A percentile compares a stretch with the other conserved stretches of the same genome.
phyloP scores from a whole-genome alignment of 2,329 filamentous ascomycete genomes.

The Mariannaea elegans region DNA sequence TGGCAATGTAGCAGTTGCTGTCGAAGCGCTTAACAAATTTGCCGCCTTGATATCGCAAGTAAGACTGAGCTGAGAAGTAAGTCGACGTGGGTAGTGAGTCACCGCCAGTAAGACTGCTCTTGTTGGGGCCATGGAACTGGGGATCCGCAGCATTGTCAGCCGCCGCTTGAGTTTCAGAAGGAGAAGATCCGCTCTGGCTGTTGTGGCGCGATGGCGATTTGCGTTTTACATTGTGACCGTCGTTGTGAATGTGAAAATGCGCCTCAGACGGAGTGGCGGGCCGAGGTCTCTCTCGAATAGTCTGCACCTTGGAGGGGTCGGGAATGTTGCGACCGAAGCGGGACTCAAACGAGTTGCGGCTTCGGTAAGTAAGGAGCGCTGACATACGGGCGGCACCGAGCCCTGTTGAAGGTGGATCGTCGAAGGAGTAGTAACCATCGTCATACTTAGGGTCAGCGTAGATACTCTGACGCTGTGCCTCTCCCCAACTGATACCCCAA shows the following conservation, averaged over 20 bases:
- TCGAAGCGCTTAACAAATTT: conserved; percentile 99
- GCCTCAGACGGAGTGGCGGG: conserved; percentile 72
- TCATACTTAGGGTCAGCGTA: conserved; percentile 99
- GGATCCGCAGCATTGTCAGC: conserved; percentile 57
- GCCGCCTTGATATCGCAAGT: conserved; percentile 92
- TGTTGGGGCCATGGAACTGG: conserved; percentile 74
- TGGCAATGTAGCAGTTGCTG: conserved; percentile 98
- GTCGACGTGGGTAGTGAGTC: conserved; percentile 69
- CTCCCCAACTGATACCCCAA: conserved; percentile 92
- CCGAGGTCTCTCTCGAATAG: conserved; percentile 75
- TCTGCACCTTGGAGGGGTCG: conserved; percentile 83
- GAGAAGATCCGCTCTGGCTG: conserved; percentile 47
- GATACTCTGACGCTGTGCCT: conserved; percentile 90
- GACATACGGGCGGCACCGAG: conserved; percentile 97
- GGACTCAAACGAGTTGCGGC: conserved; percentile 95
- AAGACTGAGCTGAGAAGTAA: conserved; percentile 99
- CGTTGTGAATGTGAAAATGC: conserved; percentile 85
- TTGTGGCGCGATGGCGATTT: conserved; percentile 58
- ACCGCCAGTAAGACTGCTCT: conserved; percentile 58
- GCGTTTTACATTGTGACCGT: conserved; percentile 75
- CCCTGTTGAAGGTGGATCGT: conserved; percentile 86
- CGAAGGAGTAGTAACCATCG: conserved; percentile 91
- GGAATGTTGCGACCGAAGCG: conserved; percentile 94
- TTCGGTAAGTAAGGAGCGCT: conserved; percentile 93
- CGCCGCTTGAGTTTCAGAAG: conserved; percentile 32